phyloP scores from a whole-genome alignment of 192 early-diverging fungal genomes.

The Coemansia reversa region DNA sequence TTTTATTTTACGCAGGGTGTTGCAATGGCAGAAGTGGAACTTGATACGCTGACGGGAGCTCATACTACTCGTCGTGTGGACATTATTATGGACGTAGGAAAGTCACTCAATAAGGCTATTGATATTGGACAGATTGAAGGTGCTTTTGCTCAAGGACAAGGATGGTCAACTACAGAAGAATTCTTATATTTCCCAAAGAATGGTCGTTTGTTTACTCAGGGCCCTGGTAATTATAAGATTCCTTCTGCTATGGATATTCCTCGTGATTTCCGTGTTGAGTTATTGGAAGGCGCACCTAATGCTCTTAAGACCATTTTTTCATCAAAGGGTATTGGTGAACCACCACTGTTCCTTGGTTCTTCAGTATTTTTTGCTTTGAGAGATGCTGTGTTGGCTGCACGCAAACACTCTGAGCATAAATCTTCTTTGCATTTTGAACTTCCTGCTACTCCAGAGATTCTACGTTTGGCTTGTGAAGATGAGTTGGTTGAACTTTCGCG shows the following conservation, averaged over 20 bases:
- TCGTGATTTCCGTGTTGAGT: constrained; percentile 71
- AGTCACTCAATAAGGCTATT: constrained; percentile 80
- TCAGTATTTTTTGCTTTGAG: constrained; percentile 78
- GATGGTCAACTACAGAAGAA: constrained; percentile 85
- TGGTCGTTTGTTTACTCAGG: constrained; percentile 76
- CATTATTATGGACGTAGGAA: constrained; percentile 83
- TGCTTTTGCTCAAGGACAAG: constrained; percentile 80
- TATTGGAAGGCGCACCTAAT: constrained; percentile 60
- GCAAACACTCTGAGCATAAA: constrained; percentile 42
- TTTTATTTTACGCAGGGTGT: constrained; percentile 85
- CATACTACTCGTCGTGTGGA: constrained; percentile 73
- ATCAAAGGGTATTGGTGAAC: constrained; percentile 85
- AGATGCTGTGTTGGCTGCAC: constrained; percentile 73
- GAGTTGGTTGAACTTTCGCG: constrained; percentile 50
- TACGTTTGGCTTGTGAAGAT: constrained; percentile 72
- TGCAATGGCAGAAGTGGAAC: constrained; percentile 79
- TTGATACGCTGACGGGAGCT: constrained; percentile 80
- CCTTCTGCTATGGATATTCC: constrained; percentile 83
- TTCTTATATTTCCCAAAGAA: constrained; percentile 67
- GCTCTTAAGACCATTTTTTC: constrained; percentile 73
- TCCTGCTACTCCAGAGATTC: constrained; percentile 77
- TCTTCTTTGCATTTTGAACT: constrained; percentile 60
- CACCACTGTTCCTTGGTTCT: constrained; percentile 79
- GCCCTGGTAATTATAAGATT: constrained; percentile 88
- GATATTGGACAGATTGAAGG: constrained; percentile 92